These are phyloP conservation scores for Avicennia marina DNA, from an alignment of 257 asterid species.

Conservation along the genomic window DNA sequence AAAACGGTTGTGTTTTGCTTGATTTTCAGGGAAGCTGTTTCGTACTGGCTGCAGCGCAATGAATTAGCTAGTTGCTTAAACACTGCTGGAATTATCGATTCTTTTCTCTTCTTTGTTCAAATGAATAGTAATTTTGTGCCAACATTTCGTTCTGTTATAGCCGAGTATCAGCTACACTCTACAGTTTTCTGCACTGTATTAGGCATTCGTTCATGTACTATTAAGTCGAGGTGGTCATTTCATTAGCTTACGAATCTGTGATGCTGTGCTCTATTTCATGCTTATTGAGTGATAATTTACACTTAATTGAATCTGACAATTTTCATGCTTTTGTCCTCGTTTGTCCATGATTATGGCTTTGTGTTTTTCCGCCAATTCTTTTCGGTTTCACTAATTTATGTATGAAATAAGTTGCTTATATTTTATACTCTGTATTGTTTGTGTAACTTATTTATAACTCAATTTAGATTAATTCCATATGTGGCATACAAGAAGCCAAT, in stretches of 20 bases:
- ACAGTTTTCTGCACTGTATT: too few relatives aligned
- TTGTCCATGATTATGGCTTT: background rate
- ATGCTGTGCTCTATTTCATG: background rate
- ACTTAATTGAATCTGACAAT: conserved; percentile 1
- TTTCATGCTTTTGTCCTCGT: background rate
- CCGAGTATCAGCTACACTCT: too few relatives aligned
- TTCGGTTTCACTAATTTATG: background rate
- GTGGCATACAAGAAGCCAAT: too few relatives aligned
- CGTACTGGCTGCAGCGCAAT: too few relatives aligned
- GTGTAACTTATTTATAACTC: background rate
- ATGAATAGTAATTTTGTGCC: background rate
- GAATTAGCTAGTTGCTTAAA: background rate
- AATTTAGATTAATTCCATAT: background rate
- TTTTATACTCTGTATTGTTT: background rate
- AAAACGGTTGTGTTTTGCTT: background rate
- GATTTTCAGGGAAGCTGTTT: too few relatives aligned
- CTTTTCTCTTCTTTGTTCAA: background rate
- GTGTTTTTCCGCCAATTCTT: background rate
- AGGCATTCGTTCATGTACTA: background rate
- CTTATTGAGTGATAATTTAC: background rate
- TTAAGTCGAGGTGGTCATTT: background rate
- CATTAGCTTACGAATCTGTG: conserved; percentile 3
- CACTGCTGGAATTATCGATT: background rate
- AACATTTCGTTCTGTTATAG: background rate
- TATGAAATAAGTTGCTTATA: background rate